Evolutionary conservation across 495 filamentous ascomycete species (phyloP), one percentile per base, ranked within the genome.

Genomic region (Aspergillus conjunctus): DNA sequence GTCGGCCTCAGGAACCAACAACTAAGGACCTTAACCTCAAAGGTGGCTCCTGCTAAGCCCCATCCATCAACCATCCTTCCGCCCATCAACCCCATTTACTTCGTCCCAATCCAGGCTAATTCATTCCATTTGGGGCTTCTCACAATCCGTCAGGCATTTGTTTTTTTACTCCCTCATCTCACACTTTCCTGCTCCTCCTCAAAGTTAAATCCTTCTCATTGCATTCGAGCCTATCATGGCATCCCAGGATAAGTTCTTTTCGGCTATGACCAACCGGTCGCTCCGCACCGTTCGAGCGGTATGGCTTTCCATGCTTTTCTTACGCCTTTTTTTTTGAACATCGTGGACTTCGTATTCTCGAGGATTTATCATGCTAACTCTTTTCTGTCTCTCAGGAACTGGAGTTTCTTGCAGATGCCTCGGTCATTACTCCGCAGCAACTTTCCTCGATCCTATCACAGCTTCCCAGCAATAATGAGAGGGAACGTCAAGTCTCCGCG

Each of bases 261-360:
- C 73, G 52, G 79, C 79, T 60, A 78, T 83, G 82, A 86, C 86
- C 76, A 92, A 92, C 76, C 83, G 91, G 77, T 93, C 92, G 65
- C 84, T 96, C 57, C 87, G 92, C 54, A 87, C 82, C 50, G 91
- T 97, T 79, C 91, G 91, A 74, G 89, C 88, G 68, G 92, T 92
- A 79, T 73, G 83, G 69, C 48, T 46, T 44, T 31, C 56, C 59
- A 46, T 46, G 31, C 44, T 56, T 49, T 31, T 32, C 22, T 45
- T 26, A 11, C 9, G 9, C 8, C 22, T 15, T 26, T 51, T 20
- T 12, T 48, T 45, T 41, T n/a, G n/a, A n/a, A n/a, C n/a, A n/a
- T n/a, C 21, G 8, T 33, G 30, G 10, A 14, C 26, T 26, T 39
- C 11, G 3, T 20, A 15, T 32, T 9, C 20, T 7, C 15, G 15